Evolutionary conservation across 257 asterid species (phyloP), one percentile per base, ranked within the genome.

Genomic region (Galeopsis tetrahit): DNA sequence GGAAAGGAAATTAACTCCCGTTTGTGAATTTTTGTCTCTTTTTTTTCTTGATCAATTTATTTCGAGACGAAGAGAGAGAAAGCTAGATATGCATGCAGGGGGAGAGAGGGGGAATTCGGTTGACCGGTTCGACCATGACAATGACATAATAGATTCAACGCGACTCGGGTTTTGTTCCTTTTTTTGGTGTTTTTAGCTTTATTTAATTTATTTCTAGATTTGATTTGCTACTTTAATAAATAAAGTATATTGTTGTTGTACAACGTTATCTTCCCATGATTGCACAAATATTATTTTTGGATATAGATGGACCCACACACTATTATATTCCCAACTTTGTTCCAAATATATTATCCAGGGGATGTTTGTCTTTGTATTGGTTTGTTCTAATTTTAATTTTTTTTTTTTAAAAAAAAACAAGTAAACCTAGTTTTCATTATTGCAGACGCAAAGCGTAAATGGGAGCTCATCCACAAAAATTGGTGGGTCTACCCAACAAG

Each of bases 81-180:
- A 65, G n/a, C n/a, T n/a, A n/a, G 76, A 32, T 75, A 73, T 63
- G 44, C 69, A 51, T 21, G 28, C 28, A 21, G 28, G 53, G 73
- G 44, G 53, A 10, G 10, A 11, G 38, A 58, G 17, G 48, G 70
- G 66, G 66, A n/a, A 75, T 40, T 78, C 72, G 64, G 84, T 68
- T 79, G 82, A 75, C 80, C 75, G 81, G 59, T 69, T 63, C 69
- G 65, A 77, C 51, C 78, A 66, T 48, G 68, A 68, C 57, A 68
- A 21, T 21, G 28, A 21, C 28, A 21, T 0, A 21, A 21, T 1
- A 52, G 51, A 21, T 57, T 65, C 66, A 60, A 2, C 6, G 17
- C 66, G 66, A 56, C 69, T 32, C 73, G n/a, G 5, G 34, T 34
- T 70, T 35, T 52, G 14, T 53, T n/a, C 34, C 32, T 43, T 44